Base-by-base conservation (phyloP, 116 monocot species). In the Phalaenopsis hybrid region DNA sequence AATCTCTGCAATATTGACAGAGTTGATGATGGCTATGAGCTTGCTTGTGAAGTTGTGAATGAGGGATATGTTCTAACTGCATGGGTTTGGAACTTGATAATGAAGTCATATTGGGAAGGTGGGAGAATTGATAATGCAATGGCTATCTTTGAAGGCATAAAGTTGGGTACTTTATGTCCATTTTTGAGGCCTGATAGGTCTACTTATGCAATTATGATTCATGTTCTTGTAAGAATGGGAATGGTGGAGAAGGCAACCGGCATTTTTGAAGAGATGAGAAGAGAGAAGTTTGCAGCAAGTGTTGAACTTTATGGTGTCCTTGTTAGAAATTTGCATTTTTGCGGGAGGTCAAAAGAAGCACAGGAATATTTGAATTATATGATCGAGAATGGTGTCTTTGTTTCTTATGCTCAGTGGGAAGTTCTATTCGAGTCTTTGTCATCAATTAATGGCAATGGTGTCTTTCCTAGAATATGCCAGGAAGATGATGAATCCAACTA, bases 351-450 rank as follows among this genome's bases (percentile, higher is more conserved):
- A 21, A 82, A 85, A n/a, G 83, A 83, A 78, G 52, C 78, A 1
- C 6, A 63, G 1, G 18, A 52, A 23, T 77, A 78, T 45, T 46
- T 88, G 83, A 85, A 81, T 59, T 44, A 2, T 49, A 81, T 85
- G 80, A 78, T 88, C 44, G 83, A 83, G 59, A 81, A 61, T 74
- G 83, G 85, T 9, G 72, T 73, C 13, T 82, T 83, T 65, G 85
- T 80, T 85, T 88, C 85, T 44, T 85, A 83, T 52, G 25, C 70
- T 68, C 80, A 34, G 8, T 85, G 82, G 85, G 77, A 85, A 52
- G 8, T 16, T 28, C 9, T 72, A 16, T 72, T 72, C 15, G 25
- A 72, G 25, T 34, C 72, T 34, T 72, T 72, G 37, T 41, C 72
- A 72, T 72, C 72, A 17, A 34, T 72, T 33, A 13, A 33, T 72